These are phyloP conservation scores for Karstenula rhodostoma DNA, from an alignment of 2,329 filamentous ascomycete species.

Conservation along the genomic window DNA sequence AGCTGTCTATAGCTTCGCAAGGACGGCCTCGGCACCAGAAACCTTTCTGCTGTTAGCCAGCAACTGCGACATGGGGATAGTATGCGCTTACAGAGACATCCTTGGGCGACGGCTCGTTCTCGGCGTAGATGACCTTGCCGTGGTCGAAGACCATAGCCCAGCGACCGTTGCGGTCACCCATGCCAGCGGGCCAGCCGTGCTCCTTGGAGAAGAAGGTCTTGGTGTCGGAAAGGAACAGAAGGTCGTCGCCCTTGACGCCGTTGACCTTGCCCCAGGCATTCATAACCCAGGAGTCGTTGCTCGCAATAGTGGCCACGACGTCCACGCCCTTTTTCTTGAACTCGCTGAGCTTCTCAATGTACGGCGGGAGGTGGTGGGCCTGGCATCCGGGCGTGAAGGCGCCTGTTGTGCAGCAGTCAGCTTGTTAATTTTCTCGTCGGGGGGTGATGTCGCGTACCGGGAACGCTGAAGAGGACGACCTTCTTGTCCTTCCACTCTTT, in stretches of 20 bases:
- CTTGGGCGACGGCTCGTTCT: constrained; percentile 68
- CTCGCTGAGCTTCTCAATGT: constrained; percentile 74
- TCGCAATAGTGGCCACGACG: constrained; percentile 79
- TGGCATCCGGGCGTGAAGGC: constrained; percentile 91
- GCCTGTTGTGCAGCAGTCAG: constrained; percentile 51
- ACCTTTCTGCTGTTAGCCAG: constrained; percentile 50
- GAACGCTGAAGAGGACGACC: constrained; percentile 73
- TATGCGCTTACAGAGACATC: constrained; percentile 53
- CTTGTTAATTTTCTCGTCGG: background rate
- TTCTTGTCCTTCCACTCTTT: constrained; percentile 77
- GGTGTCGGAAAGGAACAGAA: constrained; percentile 80
- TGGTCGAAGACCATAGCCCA: constrained; percentile 82
- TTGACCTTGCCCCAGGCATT: constrained; percentile 91
- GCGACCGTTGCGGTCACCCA: constrained; percentile 76
- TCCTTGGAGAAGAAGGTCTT: constrained; percentile 77
- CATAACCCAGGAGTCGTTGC: constrained; percentile 89
- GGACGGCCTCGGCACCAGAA: constrained; percentile 57
- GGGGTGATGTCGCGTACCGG: constrained; percentile 55
- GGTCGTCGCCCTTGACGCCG: constrained; percentile 73
- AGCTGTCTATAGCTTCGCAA: constrained; percentile 55
- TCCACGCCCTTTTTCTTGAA: constrained; percentile 85
- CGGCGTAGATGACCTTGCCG: constrained; percentile 82
- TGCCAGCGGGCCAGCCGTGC: constrained; percentile 75
- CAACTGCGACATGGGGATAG: background rate
- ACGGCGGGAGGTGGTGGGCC: constrained; percentile 80